Evolutionary conservation across 2,329 filamentous ascomycete species (phyloP), one percentile per base, ranked within the genome.

Genomic region (Clonostachys rosea): DNA sequence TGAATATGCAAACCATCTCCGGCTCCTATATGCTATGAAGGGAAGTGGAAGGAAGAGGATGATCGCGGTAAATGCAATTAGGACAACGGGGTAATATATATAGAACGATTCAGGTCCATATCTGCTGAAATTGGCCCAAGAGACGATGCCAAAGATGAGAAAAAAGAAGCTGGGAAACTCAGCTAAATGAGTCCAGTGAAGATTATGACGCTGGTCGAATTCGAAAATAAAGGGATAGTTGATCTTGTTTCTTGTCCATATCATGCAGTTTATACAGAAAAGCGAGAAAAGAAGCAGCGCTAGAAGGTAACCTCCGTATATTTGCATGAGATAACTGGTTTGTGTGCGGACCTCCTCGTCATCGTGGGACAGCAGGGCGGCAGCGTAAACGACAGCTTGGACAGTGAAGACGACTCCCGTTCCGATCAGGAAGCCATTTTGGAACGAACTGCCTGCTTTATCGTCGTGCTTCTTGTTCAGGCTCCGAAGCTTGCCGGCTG

Each of bases 141-240:
- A 78, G 59, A 87, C 83, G 13, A 97, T 61, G 1, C 91, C 91
- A 37, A 92, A 73, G 5, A 91, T 63, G 43, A 95, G 79, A 5
- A 90, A 71, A 61, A 95, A 90, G 63, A 95, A 84, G 55, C 88
- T 88, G 3, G 94, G 91, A 52, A 97, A 85, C 75, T 94, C 88
- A 7, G 87, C 76, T 33, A 96, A 74, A 63, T 96, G 84, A 55
- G 89, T 84, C 91, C 92, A 99, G 65, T 97, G 89, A 30, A 97
- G 71, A 53, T 86, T 82, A 63, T 94, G 84, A 49, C 92, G 79
- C 46, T 86, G 84, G 70, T 97, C 91, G 60, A 96, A 94, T 68
- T 99, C 94, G 61, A 99, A 99, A 56, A 97, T 90, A 65, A 96
- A 96, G 46, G 86, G 81, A 63, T 97, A 97, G 63, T 99, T 99